Evolutionary conservation across 2,329 filamentous ascomycete genomes (phyloP).

Genomic region (Venturia effusa): DNA sequence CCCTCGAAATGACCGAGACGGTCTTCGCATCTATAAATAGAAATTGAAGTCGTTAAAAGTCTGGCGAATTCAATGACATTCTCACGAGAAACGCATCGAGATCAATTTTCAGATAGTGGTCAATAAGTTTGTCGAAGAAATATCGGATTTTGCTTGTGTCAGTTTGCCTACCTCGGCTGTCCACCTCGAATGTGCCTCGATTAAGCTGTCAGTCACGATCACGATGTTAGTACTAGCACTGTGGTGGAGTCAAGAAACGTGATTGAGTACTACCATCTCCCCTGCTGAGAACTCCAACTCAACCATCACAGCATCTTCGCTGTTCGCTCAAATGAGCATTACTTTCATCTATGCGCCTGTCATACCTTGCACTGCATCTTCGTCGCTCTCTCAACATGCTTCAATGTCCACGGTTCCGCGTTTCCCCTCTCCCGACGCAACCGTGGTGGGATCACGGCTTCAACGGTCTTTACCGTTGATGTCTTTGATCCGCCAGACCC

Average conservation of each 20-base stretch:
- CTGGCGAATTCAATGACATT: no score
- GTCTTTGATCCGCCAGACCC: neutral
- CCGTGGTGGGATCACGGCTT: neutral
- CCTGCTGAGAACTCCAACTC: neutral
- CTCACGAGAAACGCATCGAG: no score
- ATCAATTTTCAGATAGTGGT: no score
- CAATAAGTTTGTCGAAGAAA: no score
- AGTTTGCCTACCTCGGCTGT: no score
- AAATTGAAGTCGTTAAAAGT: no score
- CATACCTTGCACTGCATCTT: neutral
- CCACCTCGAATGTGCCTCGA: no score
- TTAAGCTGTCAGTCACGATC: no score
- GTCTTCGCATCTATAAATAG: no score
- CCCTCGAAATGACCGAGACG: no score
- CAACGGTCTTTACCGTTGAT: neutral
- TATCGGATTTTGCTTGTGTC: no score
- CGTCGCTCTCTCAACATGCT: neutral
- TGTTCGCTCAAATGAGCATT: neutral
- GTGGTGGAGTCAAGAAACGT: neutral
- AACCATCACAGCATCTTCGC: neutral
- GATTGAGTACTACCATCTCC: neutral
- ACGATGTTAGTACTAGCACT: no score
- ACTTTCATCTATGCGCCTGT: neutral
- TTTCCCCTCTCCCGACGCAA: neutral
- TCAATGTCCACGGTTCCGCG: neutral